Evolutionary conservation across 208 protist species (phyloP).

Genomic region (Balamuthia mandrillaris): DNA sequence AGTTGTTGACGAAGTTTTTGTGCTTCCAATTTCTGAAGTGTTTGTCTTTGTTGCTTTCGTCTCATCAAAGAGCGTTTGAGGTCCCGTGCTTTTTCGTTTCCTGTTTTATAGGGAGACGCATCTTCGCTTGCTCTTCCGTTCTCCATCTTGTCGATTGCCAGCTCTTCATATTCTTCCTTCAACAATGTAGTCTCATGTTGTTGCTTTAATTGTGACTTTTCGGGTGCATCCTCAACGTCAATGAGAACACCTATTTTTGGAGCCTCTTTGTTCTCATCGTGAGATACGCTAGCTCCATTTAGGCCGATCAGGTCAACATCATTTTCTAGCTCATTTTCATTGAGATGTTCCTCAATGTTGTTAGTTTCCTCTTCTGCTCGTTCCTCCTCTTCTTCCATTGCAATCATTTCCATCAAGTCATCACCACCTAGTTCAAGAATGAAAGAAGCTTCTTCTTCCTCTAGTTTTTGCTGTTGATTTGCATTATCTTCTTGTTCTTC

Average conservation of each 20-base stretch:
- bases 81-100: no score
- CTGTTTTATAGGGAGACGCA: no score
- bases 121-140: no score
- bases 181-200: no score
- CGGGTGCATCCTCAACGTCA: not conserved
- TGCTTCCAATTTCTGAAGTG: not conserved
- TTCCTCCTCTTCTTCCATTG: not conserved
- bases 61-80: no score
- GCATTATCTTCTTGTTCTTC: not conserved
- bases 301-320: no score
- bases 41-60: not conserved
- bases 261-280: not conserved
- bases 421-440: no score
- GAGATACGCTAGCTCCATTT: no score
- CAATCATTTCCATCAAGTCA: no score
- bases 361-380: not conserved
- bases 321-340: not conserved
- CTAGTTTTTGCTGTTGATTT: not conserved
- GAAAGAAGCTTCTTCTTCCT: no score
- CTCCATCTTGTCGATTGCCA: no score
- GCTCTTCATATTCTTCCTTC: no score
- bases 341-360: not conserved
- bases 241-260: not conserved
- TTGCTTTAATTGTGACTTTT: not conserved
- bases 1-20: not conserved